phyloP scores from a whole-genome alignment of 2,329 filamentous ascomycete genomes.

The Grosmannia clavigera region DNA sequence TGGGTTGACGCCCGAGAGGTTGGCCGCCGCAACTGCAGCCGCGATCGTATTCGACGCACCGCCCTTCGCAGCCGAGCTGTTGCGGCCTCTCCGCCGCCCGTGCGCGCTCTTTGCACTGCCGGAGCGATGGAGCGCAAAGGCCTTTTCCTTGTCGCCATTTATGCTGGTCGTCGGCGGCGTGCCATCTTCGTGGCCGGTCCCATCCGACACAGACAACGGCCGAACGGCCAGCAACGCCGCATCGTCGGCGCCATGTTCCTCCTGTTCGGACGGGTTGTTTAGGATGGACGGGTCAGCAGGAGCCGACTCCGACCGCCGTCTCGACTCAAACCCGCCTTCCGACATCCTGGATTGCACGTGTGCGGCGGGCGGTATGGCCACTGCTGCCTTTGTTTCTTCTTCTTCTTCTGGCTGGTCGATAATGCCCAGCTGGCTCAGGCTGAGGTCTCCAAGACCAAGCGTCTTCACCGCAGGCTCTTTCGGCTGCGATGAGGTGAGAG shows the following conservation, averaged over 20 bases:
- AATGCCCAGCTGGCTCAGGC: constrained; percentile 79
- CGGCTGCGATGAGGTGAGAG: constrained; percentile 28
- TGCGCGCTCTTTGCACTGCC: constrained; percentile 55
- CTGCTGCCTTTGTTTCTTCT: background rate
- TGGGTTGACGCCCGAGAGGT: constrained; percentile 55
- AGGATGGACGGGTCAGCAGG: constrained; percentile 28
- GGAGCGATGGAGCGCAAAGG: constrained; percentile 39
- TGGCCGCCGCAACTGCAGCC: constrained; percentile 58
- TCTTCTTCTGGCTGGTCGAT: constrained; percentile 37
- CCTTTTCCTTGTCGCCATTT: constrained; percentile 46
- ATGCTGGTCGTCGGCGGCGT: constrained; percentile 55
- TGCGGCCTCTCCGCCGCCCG: constrained; percentile 56
- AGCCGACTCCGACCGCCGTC: constrained; percentile 45
- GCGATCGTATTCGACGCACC: constrained; percentile 51
- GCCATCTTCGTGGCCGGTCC: constrained; percentile 38
- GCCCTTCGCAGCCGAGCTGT: constrained; percentile 62
- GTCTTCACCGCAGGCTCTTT: constrained; percentile 77
- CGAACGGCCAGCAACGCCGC: constrained; percentile 15
- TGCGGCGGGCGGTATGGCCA: background rate
- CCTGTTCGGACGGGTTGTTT: background rate
- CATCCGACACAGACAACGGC: constrained; percentile 39
- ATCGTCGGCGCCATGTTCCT: constrained; percentile 3
- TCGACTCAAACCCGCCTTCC: constrained; percentile 30
- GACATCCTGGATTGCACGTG: constrained; percentile 43
- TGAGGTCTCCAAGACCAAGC: constrained; percentile 77